Evolutionary conservation across 257 asterid genomes (phyloP), one percentile per base, ranked within the genome.

Genomic region (Nemophila menziesii): DNA sequence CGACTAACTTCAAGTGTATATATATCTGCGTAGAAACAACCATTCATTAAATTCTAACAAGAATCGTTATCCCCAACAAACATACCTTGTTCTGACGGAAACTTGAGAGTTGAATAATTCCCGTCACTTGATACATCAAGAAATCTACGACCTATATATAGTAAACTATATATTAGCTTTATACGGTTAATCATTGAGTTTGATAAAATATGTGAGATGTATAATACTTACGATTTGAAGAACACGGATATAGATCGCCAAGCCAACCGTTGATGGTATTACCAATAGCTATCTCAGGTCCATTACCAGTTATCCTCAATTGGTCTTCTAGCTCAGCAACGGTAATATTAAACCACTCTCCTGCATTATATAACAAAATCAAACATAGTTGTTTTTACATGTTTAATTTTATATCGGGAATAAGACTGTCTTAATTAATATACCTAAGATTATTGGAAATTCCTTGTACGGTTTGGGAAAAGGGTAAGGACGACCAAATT

Each of bases 401-500:
- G 9, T 7, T 7, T 7, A 29, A 29, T 24, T 24, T 4, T 9
- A 24, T 24, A 24, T n/a, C n/a, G n/a, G n/a, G n/a, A 4, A 26
- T 26, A 26, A 26, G 6, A 26, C 10, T 26, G 33, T 26, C 33
- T 26, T 26, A 26, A 26, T 26, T 26, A 26, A 26, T 26, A 37
- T 37, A 40, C 44, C 44, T 40, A 40, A 16, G 10, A 40, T n/a
- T 3, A 40, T 40, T 16, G 44, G 44, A 4, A 40, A 16, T 40
- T 40, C 44, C 19, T 20, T 20, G 4, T 16, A 10, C 0, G 44
- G 44, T 40, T 40, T 40, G 11, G 44, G 19, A 40, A 40, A 40
- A 21, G 92, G 92, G 60, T 80, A 80, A 0, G 79, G 72, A 14
- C 69, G 74, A 0, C 73, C 79, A 2, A 56, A 33, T 52, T 56